Evolutionary conservation across 495 filamentous ascomycete species (phyloP).

Genomic region (Podospora tetraspora): DNA sequence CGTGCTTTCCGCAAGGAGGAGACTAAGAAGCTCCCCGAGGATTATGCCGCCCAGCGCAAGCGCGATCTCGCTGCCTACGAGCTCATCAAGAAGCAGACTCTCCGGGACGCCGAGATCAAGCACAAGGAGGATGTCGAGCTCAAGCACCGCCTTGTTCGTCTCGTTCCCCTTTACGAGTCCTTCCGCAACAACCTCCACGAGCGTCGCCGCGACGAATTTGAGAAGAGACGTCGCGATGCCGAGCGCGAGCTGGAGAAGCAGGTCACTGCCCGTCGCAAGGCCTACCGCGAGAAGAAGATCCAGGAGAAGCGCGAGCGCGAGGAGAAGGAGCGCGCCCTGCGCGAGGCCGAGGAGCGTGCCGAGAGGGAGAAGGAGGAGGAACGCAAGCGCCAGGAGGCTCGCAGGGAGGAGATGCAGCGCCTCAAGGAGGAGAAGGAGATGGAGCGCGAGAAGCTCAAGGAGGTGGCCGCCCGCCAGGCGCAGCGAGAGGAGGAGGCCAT

Average conservation of each 20-base stretch:
- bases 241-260: constrained; percentile 85
- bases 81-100: constrained; percentile 63
- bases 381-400: constrained; percentile 62
- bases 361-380: constrained; percentile 78
- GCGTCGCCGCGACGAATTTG: constrained; percentile 89
- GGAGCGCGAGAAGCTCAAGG: constrained; percentile 60
- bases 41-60: constrained; percentile 81
- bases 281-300: constrained; percentile 65
- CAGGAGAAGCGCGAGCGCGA: constrained; percentile 77
- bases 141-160: constrained; percentile 80
- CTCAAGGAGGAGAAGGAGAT: constrained; percentile 78
- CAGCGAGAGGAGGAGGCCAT: constrained; percentile 52
- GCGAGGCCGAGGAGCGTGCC: constrained; percentile 81
- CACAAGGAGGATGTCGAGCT: constrained; percentile 83
- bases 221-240: constrained; percentile 82
- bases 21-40: constrained; percentile 79
- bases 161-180: constrained; percentile 72
- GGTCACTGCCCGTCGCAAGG: constrained; percentile 79
- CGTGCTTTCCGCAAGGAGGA: constrained; percentile 95
- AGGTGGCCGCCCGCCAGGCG: constrained; percentile 46
- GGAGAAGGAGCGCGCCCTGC: constrained; percentile 64
- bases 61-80: constrained; percentile 78
- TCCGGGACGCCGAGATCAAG: constrained; percentile 76
- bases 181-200: constrained; percentile 77
- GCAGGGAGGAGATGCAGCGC: constrained; percentile 55